These are phyloP conservation scores for Phytophthora citrophthora DNA, from an alignment of 352 stramenopile genomes.

Conservation along the genomic window DNA sequence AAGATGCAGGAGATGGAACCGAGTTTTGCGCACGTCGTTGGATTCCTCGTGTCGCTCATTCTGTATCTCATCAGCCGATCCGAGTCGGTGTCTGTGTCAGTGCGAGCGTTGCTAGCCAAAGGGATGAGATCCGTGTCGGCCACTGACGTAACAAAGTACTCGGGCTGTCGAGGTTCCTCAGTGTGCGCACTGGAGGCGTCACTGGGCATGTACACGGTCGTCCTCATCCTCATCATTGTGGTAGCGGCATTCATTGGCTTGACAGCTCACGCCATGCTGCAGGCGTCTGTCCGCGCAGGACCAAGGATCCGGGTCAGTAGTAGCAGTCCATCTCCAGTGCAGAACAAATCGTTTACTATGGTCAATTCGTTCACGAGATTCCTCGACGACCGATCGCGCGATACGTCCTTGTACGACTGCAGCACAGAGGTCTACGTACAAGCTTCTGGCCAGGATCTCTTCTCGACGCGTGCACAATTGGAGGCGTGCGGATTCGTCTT, in stretches of 20 bases:
- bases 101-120: constrained; percentile 24
- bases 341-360: not conserved
- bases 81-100: constrained; percentile 6
- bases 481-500: constrained; percentile 42
- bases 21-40: constrained; percentile 41
- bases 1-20: constrained; percentile 52
- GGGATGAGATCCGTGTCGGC: constrained; percentile 34
- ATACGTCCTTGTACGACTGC: constrained; percentile 32
- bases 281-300: constrained; percentile 7
- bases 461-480: constrained; percentile 37
- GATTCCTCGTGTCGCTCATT: constrained; percentile 30
- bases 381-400: constrained; percentile 39
- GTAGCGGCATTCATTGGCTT: constrained; percentile 13
- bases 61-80: constrained; percentile 26
- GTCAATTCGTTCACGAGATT: constrained; percentile 47
- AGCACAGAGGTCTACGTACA: constrained; percentile 38
- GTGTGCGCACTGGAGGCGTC: constrained; percentile 39
- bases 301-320: not conserved
- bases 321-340: not conserved
- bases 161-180: constrained; percentile 38
- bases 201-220: constrained; percentile 24
- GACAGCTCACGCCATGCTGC: constrained; percentile 25
- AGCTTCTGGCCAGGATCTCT: not conserved
- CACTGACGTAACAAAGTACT: constrained; percentile 33
- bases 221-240: constrained; percentile 26